A percentile compares a stretch with the other conserved stretches of the same genome.
phyloP scores from a whole-genome alignment of 352 stramenopile species.

The Lagenidium giganteum region DNA sequence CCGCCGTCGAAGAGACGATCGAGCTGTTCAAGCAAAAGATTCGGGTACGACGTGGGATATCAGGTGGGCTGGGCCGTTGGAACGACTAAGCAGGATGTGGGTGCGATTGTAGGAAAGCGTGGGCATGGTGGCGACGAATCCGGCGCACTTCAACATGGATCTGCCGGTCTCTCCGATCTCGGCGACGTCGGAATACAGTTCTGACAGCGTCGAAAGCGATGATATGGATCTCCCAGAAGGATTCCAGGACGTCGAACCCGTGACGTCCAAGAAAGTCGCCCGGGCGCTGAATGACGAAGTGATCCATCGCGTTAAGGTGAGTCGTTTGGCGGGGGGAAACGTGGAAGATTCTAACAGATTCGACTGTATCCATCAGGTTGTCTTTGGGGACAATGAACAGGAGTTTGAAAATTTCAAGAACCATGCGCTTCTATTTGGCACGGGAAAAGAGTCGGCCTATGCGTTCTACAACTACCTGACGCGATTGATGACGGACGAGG shows the following conservation, averaged over 20 bases:
- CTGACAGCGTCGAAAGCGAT: conserved; percentile 40
- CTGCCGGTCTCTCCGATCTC: conserved; percentile 7
- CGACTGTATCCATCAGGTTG: background rate
- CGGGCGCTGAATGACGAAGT: conserved; percentile 77
- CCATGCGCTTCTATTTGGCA: conserved; percentile 72
- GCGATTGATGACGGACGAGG: conserved; percentile 37
- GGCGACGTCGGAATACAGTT: conserved; percentile 38
- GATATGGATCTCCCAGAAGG: conserved; percentile 32
- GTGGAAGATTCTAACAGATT: background rate
- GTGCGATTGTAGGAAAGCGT: conserved; percentile 31
- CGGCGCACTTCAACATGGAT: conserved; percentile 32
- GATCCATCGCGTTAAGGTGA: conserved; percentile 50
- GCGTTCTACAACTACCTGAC: conserved; percentile 69
- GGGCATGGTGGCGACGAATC: conserved; percentile 35
- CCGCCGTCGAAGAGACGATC: conserved; percentile 28
- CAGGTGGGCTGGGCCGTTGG: background rate
- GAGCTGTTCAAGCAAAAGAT: conserved; percentile 59
- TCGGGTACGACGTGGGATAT: conserved; percentile 13
- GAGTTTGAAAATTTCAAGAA: conserved; percentile 79
- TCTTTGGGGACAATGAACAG: conserved; percentile 39
- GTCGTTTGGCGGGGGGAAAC: no score
- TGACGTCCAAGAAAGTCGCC: conserved; percentile 68
- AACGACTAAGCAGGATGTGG: background rate
- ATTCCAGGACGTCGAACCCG: conserved; percentile 74
- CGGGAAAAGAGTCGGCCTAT: conserved; percentile 49